Percentiles rank a stretch among this genome's conserved stretches.
phyloP scores from a whole-genome alignment of 2,329 filamentous ascomycete species.

The Alternaria triticina region DNA sequence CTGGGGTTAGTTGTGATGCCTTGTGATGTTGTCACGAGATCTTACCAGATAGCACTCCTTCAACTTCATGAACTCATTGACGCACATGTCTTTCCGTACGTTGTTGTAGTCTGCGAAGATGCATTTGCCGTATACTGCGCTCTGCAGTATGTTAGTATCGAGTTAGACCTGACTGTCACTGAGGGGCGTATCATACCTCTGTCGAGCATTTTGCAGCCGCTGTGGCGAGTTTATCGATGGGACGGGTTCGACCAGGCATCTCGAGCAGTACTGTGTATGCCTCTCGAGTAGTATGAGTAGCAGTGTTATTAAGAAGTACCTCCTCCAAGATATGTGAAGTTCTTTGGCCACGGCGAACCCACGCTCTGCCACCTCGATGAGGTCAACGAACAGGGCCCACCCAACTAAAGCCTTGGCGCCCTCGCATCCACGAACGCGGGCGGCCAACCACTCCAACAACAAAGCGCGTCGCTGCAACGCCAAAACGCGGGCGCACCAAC shows the following conservation, averaged over 20 bases:
- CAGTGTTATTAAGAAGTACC: neutral
- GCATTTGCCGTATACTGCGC: constrained; percentile 87
- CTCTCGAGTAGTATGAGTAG: neutral
- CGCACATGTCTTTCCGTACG: constrained; percentile 89
- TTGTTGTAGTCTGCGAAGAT: constrained; percentile 89
- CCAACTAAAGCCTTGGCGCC: constrained; percentile 25
- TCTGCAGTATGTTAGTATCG: constrained; percentile 57
- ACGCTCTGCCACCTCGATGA: constrained; percentile 8
- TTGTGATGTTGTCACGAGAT: neutral
- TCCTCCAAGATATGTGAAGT: neutral
- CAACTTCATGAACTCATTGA: constrained; percentile 79
- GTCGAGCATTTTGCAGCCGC: constrained; percentile 69
- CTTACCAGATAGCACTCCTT: constrained; percentile 88
- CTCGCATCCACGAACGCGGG: constrained; percentile 15
- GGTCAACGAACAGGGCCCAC: constrained; percentile 11
- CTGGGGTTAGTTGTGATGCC: neutral
- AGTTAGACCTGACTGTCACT: neutral
- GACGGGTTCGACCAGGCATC: constrained; percentile 57
- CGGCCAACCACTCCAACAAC: constrained; percentile 33
- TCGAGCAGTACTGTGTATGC: neutral
- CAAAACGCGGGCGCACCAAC: constrained; percentile 10
- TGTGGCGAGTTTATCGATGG: constrained; percentile 72
- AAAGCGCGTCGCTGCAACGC: constrained; percentile 34
- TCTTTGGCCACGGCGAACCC: neutral
- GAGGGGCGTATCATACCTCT: constrained; percentile 58